Evolutionary conservation across 139 green algal species (phyloP).

Genomic region (Haematococcus lacustris): DNA sequence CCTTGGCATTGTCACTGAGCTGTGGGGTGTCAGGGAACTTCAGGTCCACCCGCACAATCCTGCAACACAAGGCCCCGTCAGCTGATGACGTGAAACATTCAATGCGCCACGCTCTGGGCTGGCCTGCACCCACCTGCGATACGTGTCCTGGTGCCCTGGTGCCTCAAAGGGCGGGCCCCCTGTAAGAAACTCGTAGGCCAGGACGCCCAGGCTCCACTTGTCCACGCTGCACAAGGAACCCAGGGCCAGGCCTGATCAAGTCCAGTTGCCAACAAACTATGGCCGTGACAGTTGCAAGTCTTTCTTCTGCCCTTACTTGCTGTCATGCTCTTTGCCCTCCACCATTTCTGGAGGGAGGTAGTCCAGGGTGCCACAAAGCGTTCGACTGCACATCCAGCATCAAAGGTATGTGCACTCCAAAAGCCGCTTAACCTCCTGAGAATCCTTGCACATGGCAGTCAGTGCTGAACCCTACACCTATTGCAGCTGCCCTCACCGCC

Average conservation of each 20-base stretch:
- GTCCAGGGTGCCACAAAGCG: constrained; percentile 97
- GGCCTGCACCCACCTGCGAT: constrained; percentile 8
- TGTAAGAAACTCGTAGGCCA: constrained; percentile 95
- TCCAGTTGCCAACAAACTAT: too few relatives aligned
- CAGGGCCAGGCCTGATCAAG: too few relatives aligned
- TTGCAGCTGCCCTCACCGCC: too few relatives aligned
- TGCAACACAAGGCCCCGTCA: neutral
- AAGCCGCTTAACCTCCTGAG: too few relatives aligned
- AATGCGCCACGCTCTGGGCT: neutral
- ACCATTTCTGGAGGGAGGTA: constrained; percentile 98
- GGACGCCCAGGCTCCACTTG: constrained; percentile 92
- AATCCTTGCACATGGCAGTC: too few relatives aligned
- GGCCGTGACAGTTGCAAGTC: constrained; percentile 30
- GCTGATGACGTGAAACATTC: neutral
- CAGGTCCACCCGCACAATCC: constrained; percentile 86
- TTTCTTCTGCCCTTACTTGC: too few relatives aligned
- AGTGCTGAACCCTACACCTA: too few relatives aligned
- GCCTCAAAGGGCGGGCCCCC: constrained; percentile 92
- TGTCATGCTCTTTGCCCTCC: constrained; percentile 59
- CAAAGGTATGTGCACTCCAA: too few relatives aligned
- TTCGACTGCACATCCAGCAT: too few relatives aligned
- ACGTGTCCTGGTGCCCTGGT: constrained; percentile 59
- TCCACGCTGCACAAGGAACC: constrained; percentile 77
- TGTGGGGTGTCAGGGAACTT: constrained; percentile 61
- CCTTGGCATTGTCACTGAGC: constrained; percentile 62